phyloP scores from a whole-genome alignment of 2,329 filamentous ascomycete species.

The Huntiella bhutanensis region DNA sequence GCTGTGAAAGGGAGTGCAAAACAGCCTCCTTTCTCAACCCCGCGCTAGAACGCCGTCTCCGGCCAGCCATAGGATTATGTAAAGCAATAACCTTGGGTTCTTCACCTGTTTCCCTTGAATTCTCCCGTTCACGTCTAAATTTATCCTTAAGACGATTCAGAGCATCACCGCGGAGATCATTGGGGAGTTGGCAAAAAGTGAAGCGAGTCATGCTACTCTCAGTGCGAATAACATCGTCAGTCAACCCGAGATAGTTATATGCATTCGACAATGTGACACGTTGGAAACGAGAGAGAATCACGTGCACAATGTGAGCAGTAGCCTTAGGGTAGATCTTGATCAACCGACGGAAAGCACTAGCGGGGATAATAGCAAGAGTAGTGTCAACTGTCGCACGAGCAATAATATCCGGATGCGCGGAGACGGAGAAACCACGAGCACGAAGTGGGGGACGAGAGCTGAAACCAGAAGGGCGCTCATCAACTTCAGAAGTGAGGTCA shows the following conservation, averaged over 20 bases:
- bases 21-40: constrained; percentile 63
- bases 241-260: constrained; percentile 83
- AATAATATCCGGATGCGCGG: constrained; percentile 89
- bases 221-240: constrained; percentile 76
- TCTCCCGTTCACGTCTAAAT: constrained; percentile 67
- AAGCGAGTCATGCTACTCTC: constrained; percentile 89
- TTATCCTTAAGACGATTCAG: constrained; percentile 80
- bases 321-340: constrained; percentile 92
- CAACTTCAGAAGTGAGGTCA: constrained; percentile 2
- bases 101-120: constrained; percentile 60
- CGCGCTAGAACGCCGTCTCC: constrained; percentile 30
- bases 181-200: constrained; percentile 78
- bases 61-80: constrained; percentile 44
- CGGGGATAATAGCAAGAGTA: constrained; percentile 94
- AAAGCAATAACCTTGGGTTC: constrained; percentile 77
- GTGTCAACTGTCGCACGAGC: constrained; percentile 92
- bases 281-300: constrained; percentile 86
- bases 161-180: constrained; percentile 68
- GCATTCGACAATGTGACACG: constrained; percentile 87
- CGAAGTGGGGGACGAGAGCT: constrained; percentile 1
- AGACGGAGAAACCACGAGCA: constrained; percentile 37
- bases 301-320: constrained; percentile 91
- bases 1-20: constrained; percentile 43
- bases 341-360: constrained; percentile 79
- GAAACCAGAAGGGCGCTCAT: neutral